Evolutionary conservation across 306 rosid genomes (phyloP).

Genomic region (Carpinus viminea): DNA sequence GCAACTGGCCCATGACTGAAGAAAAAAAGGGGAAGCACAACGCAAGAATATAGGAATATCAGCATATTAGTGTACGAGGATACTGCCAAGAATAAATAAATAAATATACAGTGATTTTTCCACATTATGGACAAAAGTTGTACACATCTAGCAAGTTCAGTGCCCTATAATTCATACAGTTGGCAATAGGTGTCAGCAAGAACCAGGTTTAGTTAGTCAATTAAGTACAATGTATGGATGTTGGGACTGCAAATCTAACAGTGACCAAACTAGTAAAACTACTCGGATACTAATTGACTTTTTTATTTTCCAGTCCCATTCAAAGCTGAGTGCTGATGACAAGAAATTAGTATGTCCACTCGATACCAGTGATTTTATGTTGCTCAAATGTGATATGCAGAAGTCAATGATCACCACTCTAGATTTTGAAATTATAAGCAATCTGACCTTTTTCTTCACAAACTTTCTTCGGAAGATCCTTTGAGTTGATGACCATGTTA

Average conservation of each 20-base stretch:
- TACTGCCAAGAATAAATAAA: not conserved
- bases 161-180: not conserved
- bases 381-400: not conserved
- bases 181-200: not conserved
- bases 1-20: not conserved
- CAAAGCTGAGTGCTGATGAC: not conserved
- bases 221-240: not conserved
- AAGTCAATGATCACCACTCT: not conserved
- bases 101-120: not conserved
- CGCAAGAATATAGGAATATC: not conserved
- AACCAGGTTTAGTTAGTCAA: not conserved
- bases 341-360: constrained; percentile 9
- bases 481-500: constrained; percentile 14
- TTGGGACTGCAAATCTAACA: not conserved
- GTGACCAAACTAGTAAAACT: too few relatives aligned
- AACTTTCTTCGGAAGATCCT: constrained; percentile 13
- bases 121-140: not conserved
- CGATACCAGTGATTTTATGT: constrained; percentile 20
- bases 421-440: not conserved
- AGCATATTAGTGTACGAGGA: not conserved
- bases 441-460: not conserved
- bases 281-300: not conserved
- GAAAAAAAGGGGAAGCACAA: not conserved
- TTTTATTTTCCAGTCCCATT: not conserved
- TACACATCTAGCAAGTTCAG: not conserved